Evolutionary conservation across 192 early-diverging fungal species (phyloP).

Genomic region (Mortierella alpina): DNA sequence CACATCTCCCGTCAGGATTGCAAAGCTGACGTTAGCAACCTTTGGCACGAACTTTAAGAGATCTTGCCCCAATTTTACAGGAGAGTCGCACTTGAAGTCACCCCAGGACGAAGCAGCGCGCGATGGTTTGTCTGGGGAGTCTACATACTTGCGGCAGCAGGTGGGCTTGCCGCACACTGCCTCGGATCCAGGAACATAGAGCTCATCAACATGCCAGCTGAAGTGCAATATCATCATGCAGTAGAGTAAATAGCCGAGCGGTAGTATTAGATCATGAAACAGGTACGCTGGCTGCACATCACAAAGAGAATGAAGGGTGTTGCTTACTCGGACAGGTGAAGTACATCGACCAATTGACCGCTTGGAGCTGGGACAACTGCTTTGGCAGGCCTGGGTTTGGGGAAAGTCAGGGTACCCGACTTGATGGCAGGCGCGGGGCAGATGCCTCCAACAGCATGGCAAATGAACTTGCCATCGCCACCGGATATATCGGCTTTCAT

Average conservation of each 20-base stretch:
- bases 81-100: slow-evolving; percentile 60
- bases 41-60: slow-evolving; percentile 47
- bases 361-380: slow-evolving; percentile 16
- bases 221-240: background rate
- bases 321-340: slow-evolving; percentile 65
- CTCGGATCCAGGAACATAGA: slow-evolving; percentile 50
- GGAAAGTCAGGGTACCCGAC: slow-evolving; percentile 53
- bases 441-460: slow-evolving; percentile 41
- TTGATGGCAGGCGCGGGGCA: slow-evolving; percentile 55
- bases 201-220: slow-evolving; percentile 44
- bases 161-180: slow-evolving; percentile 55
- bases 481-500: slow-evolving; percentile 28
- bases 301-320: slow-evolving; percentile 13
- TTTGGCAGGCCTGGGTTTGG: slow-evolving; percentile 55
- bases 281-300: slow-evolving; percentile 15
- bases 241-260: background rate
- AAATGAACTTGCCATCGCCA: slow-evolving; percentile 56
- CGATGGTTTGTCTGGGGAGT: slow-evolving; percentile 36
- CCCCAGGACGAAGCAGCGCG: slow-evolving; percentile 46
- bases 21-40: slow-evolving; percentile 38
- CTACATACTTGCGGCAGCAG: slow-evolving; percentile 56
- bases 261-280: slow-evolving; percentile 11
- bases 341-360: slow-evolving; percentile 51
- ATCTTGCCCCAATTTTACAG: slow-evolving; percentile 53
- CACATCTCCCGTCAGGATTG: slow-evolving; percentile 61